Conservation (phyloP, 2,329 filamentous ascomycete genomes). For the Fusarium sp. region DNA sequence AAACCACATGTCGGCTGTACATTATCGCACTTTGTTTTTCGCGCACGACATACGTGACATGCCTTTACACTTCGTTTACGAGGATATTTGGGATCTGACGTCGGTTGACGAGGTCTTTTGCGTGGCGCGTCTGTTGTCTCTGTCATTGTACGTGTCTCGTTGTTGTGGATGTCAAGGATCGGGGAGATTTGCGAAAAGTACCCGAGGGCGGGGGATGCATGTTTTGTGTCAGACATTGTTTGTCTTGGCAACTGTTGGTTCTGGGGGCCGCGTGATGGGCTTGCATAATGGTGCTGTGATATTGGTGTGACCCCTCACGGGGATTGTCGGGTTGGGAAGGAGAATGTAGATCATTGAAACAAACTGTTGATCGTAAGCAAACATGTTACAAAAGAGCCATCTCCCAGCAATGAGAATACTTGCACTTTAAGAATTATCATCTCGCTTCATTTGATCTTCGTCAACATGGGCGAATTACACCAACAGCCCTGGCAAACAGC, state of each 20-base stretch:
- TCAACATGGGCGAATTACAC: slow-evolving; percentile 23
- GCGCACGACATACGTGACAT: slow-evolving; percentile 52
- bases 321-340: slow-evolving; percentile 32
- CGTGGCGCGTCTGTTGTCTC: not conserved
- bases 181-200: slow-evolving; percentile 29
- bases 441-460: not conserved
- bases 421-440: not conserved
- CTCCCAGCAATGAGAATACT: not conserved
- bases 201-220: slow-evolving; percentile 18
- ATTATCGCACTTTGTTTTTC: slow-evolving; percentile 56
- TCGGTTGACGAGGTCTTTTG: slow-evolving; percentile 31
- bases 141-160: not conserved
- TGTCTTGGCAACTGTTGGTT: slow-evolving; percentile 16
- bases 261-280: not conserved
- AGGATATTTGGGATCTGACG: slow-evolving; percentile 41
- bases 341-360: slow-evolving; percentile 1
- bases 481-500: slow-evolving; percentile 19
- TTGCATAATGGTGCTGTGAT: slow-evolving; percentile 4
- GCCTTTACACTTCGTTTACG: slow-evolving; percentile 52
- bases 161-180: slow-evolving; percentile 9
- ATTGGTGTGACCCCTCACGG: slow-evolving; percentile 32
- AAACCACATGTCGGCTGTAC: slow-evolving; percentile 53
- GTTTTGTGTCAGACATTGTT: not conserved
- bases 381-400: slow-evolving; percentile 5
- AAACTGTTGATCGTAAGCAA: not conserved